Base-by-base conservation (phyloP, 2,329 filamentous ascomycete species). In the Pseudohalonectria lignicola region DNA sequence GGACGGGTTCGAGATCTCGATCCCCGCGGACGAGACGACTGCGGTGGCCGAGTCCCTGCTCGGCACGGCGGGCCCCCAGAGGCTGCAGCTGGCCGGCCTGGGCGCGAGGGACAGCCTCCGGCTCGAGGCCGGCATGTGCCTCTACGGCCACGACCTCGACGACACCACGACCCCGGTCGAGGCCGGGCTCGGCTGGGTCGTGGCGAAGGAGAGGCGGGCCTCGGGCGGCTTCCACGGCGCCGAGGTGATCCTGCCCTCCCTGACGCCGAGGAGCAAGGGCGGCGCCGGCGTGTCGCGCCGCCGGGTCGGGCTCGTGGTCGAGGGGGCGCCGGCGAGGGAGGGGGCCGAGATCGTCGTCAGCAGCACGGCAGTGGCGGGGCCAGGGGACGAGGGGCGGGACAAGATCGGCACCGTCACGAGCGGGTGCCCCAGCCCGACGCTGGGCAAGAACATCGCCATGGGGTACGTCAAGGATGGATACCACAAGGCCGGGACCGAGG, bases 101-200 rank as follows among this genome's bases (percentile, higher is more conserved):
- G 92, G 88, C 9, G 86, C 92, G 3, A 77, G 92, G 46, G 92
- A 98, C 60, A 93, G 83, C 44, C 76, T 98, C 42, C 80, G 92
- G 34, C 77, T 98, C 21, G 92, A 98, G 65, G 92, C 92, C 1
- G 92, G 92, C 43, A 94, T 98, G 90, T 98, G 92, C 61, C 73
- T 98, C n/a, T 98, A 98, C 63, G 92, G 92, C n/a, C 86, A 96
- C 63, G 92, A 98, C 59, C 74, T 98, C 28, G 79, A 93, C 56
- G 90, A 94, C 55, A 59, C 60, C n/a, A 76, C 69, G 15, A 76
- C 73, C 13, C 73, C 73, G 13, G 69, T 71, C 45, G 74, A 77
- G 59, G 74, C 61, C 23, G 66, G 59, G 12, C 66, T 78, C 23
- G 54, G 58, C 47, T 98, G 92, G 90, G 75, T 95, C 53, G 79